A percentile compares a stretch with the other conserved stretches of the same genome.
Conservation (phyloP, 768 basidiomycete genomes). For the Tulasnella sp. region DNA sequence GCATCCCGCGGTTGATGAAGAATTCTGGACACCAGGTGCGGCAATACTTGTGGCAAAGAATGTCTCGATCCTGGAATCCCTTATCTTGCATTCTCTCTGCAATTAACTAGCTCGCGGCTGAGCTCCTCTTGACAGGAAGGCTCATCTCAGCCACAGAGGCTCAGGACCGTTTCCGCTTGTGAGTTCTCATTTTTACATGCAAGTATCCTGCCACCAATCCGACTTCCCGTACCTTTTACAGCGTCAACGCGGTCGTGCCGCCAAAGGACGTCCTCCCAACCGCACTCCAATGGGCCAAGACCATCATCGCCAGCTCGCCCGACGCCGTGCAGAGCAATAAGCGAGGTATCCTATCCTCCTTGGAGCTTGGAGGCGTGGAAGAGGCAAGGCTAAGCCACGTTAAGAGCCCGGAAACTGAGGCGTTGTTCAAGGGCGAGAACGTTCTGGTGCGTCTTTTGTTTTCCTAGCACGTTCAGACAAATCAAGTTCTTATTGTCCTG, state of each 20-base stretch:
- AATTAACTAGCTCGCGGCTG: conserved; percentile 51
- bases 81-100: neutral
- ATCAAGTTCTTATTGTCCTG: too few species aligned
- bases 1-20: conserved; percentile 55
- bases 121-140: conserved; percentile 64
- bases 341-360: conserved; percentile 45
- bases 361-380: conserved; percentile 42
- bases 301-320: conserved; percentile 57
- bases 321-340: conserved; percentile 74
- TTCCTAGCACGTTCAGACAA: too few species aligned
- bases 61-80: conserved; percentile 12
- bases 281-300: conserved; percentile 51
- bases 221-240: conserved; percentile 23
- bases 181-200: conserved; percentile 25
- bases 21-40: conserved; percentile 72
- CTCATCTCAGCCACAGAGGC: conserved; percentile 60
- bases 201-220: too few species aligned
- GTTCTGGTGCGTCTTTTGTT: conserved; percentile 45
- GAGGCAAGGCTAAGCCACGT: conserved; percentile 40
- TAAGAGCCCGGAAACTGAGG: conserved; percentile 38
- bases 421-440: conserved; percentile 51
- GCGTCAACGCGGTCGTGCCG: conserved; percentile 64
- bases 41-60: neutral
- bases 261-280: conserved; percentile 43
- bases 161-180: conserved; percentile 64